Conservation (phyloP, 371 early-diverging fungal genomes). For the Phascolomyces articulosus region DNA sequence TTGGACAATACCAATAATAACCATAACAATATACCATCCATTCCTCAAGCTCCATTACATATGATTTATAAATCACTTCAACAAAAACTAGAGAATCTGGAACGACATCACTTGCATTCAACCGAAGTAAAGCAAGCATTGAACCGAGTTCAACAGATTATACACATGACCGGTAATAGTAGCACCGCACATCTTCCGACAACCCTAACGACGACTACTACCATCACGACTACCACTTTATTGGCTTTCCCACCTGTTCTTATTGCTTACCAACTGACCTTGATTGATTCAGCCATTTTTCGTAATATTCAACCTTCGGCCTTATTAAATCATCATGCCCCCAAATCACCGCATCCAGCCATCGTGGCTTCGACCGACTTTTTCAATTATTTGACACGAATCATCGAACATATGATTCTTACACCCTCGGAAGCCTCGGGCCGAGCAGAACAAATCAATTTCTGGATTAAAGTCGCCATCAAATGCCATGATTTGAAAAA, state of each 20-base stretch:
- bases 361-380: constrained; percentile 77
- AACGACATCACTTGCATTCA: constrained; percentile 9
- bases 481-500: constrained; percentile 66
- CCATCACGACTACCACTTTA: constrained; percentile 51
- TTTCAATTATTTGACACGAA: constrained; percentile 80
- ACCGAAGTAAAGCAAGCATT: constrained; percentile 42
- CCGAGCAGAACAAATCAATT: constrained; percentile 65
- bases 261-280: constrained; percentile 74
- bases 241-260: constrained; percentile 68
- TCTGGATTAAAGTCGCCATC: constrained; percentile 76
- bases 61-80: constrained; percentile 32
- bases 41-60: constrained; percentile 42
- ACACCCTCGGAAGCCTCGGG: constrained; percentile 61
- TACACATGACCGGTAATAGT: constrained; percentile 51
- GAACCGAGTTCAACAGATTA: constrained; percentile 39
- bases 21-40: constrained; percentile 22
- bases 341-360: constrained; percentile 65
- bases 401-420: constrained; percentile 75
- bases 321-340: constrained; percentile 60
- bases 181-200: no score
- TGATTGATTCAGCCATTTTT: constrained; percentile 76
- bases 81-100: constrained; percentile 26
- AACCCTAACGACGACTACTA: constrained; percentile 41
- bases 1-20: constrained; percentile 2
- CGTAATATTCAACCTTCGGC: constrained; percentile 64